Evolutionary conservation across 306 rosid genomes (phyloP).

Genomic region (Castanopsis chinensis): DNA sequence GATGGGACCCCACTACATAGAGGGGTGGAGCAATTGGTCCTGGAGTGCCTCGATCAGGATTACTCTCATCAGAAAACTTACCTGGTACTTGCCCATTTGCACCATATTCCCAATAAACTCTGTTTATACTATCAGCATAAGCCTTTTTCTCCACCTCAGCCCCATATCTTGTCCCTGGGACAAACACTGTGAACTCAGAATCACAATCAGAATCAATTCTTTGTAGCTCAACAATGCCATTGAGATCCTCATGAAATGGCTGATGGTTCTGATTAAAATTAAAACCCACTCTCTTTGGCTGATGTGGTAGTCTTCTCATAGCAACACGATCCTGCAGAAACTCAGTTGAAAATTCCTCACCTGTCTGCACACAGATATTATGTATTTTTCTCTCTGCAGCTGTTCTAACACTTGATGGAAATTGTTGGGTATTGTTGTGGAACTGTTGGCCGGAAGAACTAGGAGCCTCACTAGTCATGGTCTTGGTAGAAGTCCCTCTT

Average conservation of each 20-base stretch:
- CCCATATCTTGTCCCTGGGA: conserved; percentile 32
- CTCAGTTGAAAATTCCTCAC: conserved; percentile 84
- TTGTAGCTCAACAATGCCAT: conserved; percentile 36
- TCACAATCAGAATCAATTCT: conserved; percentile 45
- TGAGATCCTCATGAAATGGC: conserved; percentile 44
- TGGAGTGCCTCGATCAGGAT: conserved; percentile 28
- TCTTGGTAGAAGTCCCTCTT: conserved; percentile 20
- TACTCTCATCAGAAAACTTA: conserved; percentile 35
- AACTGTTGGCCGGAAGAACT: conserved; percentile 31
- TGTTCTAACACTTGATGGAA: conserved; percentile 27
- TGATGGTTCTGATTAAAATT: conserved; percentile 36
- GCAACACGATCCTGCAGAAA: conserved; percentile 69
- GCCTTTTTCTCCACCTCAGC: conserved; percentile 49
- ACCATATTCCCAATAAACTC: conserved; percentile 47
- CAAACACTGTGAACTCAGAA: conserved; percentile 46
- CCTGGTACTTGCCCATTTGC: conserved; percentile 41
- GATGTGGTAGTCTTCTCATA: conserved; percentile 47
- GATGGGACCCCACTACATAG: conserved; percentile 49
- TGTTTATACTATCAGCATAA: conserved; percentile 39
- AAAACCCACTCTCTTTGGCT: conserved; percentile 38
- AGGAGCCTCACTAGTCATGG: conserved; percentile 66
- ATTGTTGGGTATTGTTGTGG: conserved; percentile 27
- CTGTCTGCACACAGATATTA: conserved; percentile 68
- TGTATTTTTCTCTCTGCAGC: conserved; percentile 30
- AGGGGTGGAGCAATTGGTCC: conserved; percentile 36